Evolutionary conservation across 148 eudicot species (phyloP), one percentile per base, ranked within the genome.

Genomic region (Chenopodium quinoa): DNA sequence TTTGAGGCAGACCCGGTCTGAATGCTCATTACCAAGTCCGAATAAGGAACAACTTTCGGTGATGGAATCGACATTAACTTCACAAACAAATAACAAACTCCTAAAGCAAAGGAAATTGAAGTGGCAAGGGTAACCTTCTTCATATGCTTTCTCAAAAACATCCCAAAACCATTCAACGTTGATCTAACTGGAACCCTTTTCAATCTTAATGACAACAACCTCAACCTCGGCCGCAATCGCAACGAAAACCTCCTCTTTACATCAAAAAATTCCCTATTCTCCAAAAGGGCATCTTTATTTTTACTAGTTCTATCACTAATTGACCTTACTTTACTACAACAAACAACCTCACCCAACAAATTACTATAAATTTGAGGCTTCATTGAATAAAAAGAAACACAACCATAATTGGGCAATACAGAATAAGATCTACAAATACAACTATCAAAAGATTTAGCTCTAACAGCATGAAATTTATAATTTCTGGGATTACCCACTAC

Each of bases 21-120:
- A 56, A 97, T 89, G 81, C 84, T 94, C 78, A 37, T 82, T 44
- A 97, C 89, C 80, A 97, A 87, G 82, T 97, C 91, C 14, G 99
- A 94, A 76, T 97, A 94, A 1, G 98, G 95, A 31, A 94, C 99
- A 79, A 73, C 84, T 87, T 89, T 92, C 0, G 99, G 95, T 58
- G 88, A 60, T 1, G 95, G 94, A 78, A 87, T 79, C 58, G 95
- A 85, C 62, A 93, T 89, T 31, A 97, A 44, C 82, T 88, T 92
- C 48, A 92, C 84, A 83, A 92, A 84, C 89, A 90, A 86, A 78
- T 86, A 94, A 80, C 98, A 96, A 76, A 94, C 23, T 32, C 97
- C 97, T 27, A 94, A 46, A 16, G 88, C 92, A 78, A 92, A 75
- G 0, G 95, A 83, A 80, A 95, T 66, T 0, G 89, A 84, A 75